Conservation (phyloP, 495 filamentous ascomycete species). For the Neurospora sp. region DNA sequence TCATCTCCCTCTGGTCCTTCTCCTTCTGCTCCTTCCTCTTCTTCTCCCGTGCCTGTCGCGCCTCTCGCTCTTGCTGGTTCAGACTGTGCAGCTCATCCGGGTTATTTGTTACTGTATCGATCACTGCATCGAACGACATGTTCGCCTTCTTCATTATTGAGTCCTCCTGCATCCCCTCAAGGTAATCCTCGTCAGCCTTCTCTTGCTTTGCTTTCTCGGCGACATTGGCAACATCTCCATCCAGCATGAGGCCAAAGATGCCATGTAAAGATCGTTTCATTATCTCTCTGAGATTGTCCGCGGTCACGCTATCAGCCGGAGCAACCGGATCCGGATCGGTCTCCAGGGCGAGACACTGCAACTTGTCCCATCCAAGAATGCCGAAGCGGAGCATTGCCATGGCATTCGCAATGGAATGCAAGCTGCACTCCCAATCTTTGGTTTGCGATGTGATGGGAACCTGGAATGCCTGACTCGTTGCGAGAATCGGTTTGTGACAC, state of each 20-base stretch:
- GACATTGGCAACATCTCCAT: neutral
- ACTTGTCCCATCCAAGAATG: conserved; percentile 7
- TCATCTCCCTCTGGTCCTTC: neutral
- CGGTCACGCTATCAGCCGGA: neutral
- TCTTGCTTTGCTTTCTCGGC: neutral
- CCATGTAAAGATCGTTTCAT: neutral
- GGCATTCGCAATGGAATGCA: conserved; percentile 9
- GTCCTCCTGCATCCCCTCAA: neutral
- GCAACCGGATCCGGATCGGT: neutral
- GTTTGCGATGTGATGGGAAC: neutral
- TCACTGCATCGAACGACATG: neutral
- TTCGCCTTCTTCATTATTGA: neutral
- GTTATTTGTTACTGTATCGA: neutral
- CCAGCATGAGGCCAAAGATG: neutral
- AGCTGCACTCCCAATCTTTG: conserved; percentile 5
- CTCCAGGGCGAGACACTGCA: neutral
- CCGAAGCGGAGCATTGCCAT: conserved; percentile 11
- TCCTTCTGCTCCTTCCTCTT: neutral
- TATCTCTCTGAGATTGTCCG: neutral
- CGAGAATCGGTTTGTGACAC: neutral
- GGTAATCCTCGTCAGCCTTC: neutral
- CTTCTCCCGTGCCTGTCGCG: neutral
- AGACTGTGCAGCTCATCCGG: neutral
- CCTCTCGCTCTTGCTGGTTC: neutral
- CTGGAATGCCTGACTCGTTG: neutral